Base-by-base conservation (phyloP, 1,284 basidiomycete genomes). In the Stereum hirsutum region DNA sequence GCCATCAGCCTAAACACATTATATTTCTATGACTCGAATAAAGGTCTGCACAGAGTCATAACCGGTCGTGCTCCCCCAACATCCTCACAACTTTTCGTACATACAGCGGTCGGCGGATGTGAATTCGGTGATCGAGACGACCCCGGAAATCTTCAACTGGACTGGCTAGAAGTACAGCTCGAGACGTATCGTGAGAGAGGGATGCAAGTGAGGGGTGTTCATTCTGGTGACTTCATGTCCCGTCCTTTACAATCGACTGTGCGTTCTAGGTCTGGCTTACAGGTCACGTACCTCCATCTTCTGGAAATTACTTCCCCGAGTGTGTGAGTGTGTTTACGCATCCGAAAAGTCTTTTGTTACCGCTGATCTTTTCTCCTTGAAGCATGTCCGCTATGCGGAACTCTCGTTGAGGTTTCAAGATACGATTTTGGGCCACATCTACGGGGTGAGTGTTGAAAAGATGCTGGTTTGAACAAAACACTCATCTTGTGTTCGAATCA, bases 1-100 rank as follows among this genome's bases (percentile, higher is more conserved):
- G 89, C 86, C 36, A 81, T 96, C 57, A 86, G 83, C 51, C 66
- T 96, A 47, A 96, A 95, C 63, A 94, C 92, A 1, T 75, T 96
- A 62, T 96, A 91, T 63, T 94, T 90, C 66, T 96, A 88, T 62
- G 84, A 90, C 57, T 82, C 83, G 26, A 96, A 96, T 65, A 89
- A 90, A 66, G 86, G 88, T n/a, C n/a, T n/a, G n/a, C n/a, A n/a
- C n/a, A n/a, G n/a, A n/a, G n/a, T n/a, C n/a, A n/a, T 80, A 54
- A 57, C 66, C 50, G 28, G 15, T 40, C 41, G 36, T 39, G 46
- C 26, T 26, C 21, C 46, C 44, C 25, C 44, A 41, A 43, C 41
- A 23, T 48, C 46, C 30, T 23, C 11, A 30, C 20, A 21, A 41
- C 39, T 39, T 28, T 21, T 42, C 21, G 31, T 24, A 6, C 39